Evolutionary conservation across 495 filamentous ascomycete species (phyloP).

Genomic region (Aspergillus diversus): DNA sequence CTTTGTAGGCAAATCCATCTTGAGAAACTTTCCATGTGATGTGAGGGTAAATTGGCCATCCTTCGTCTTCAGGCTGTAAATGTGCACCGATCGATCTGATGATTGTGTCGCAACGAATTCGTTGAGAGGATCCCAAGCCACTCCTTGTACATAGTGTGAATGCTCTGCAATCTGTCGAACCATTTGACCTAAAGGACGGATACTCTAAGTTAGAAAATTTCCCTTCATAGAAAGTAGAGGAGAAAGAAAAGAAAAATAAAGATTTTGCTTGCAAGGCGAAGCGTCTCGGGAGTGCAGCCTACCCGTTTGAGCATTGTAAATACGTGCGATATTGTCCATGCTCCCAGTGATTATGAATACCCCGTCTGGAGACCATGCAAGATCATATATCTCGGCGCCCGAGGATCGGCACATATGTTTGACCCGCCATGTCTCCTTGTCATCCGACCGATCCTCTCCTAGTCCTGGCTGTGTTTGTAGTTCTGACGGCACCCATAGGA

Average conservation of each 20-base stretch:
- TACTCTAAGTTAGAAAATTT: conserved; percentile 5
- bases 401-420: conserved; percentile 96
- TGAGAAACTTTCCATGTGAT: conserved; percentile 72
- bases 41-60: conserved; percentile 93
- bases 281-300: conserved; percentile 31
- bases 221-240: neutral
- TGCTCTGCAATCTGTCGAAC: conserved; percentile 98
- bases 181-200: conserved; percentile 66
- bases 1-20: conserved; percentile 89
- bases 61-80: conserved; percentile 94
- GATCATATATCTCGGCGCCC: conserved; percentile 93
- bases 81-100: conserved; percentile 95
- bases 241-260: neutral
- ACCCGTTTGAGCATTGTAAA: conserved; percentile 96
- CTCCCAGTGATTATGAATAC: conserved; percentile 97
- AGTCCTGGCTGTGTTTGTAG: conserved; percentile 63
- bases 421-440: conserved; percentile 95
- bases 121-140: conserved; percentile 97
- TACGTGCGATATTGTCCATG: conserved; percentile 97
- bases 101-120: conserved; percentile 98
- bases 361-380: conserved; percentile 97
- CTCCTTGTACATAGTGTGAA: conserved; percentile 98
- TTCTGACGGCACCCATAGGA: conserved; percentile 93
- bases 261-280: neutral
- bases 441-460: conserved; percentile 83